phyloP scores from a whole-genome alignment of 73 alveolate species.

The Stentor roeselii region DNA sequence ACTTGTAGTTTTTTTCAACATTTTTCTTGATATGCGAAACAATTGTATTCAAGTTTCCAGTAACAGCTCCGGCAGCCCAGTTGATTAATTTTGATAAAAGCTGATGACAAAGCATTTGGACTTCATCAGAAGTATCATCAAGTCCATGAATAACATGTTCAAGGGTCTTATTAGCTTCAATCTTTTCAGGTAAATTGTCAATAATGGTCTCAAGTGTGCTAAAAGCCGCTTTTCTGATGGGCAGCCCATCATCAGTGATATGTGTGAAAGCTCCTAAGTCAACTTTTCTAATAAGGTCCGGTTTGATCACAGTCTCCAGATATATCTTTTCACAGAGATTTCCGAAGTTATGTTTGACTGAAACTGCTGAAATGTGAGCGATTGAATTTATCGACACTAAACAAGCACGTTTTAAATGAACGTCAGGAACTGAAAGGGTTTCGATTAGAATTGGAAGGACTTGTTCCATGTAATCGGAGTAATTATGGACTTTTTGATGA shows the following conservation, averaged over 20 bases:
- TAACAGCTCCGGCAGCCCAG: conserved; percentile 70
- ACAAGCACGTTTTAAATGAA: conserved; percentile 48
- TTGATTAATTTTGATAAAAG: conserved; percentile 39
- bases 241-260: conserved; percentile 72
- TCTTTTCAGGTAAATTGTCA: conserved; percentile 57
- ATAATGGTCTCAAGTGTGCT: conserved; percentile 54
- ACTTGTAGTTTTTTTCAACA: conserved; percentile 41
- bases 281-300: conserved; percentile 66
- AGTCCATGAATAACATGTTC: conserved; percentile 59
- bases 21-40: conserved; percentile 47
- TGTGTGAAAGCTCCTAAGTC: conserved; percentile 80
- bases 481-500: conserved; percentile 32
- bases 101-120: conserved; percentile 48
- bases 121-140: conserved; percentile 69
- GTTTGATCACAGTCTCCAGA: conserved; percentile 43
- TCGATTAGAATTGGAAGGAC: conserved; percentile 34
- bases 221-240: conserved; percentile 70
- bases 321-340: conserved; percentile 27
- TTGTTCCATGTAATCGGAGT: conserved; percentile 23
- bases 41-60: conserved; percentile 40
- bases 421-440: conserved; percentile 41
- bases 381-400: conserved; percentile 51
- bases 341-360: conserved; percentile 41
- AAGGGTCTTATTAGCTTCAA: conserved; percentile 35
- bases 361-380: conserved; percentile 48